Evolutionary conservation across 257 asterid species (phyloP), one percentile per base, ranked within the genome.

Genomic region (Penstemon eatonii): DNA sequence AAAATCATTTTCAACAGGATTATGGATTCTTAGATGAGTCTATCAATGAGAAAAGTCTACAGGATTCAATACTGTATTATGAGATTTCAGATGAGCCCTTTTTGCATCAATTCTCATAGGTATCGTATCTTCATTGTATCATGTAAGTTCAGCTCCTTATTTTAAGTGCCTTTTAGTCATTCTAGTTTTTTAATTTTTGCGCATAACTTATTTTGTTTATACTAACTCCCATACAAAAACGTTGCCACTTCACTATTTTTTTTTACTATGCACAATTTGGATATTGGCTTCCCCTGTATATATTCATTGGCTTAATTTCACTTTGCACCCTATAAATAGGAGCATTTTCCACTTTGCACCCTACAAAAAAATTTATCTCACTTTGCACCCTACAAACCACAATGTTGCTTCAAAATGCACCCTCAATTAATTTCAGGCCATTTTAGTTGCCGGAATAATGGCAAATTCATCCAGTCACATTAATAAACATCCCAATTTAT

Each of bases 1-100:
- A 8, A 33, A 53, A 43, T 63, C 8, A 33, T 44, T 13, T 69
- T 47, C 36, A 33, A 69, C 60, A 43, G 46, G 64, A 53, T 52
- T 13, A n/a, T 50, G 46, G 60, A 38, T 10, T 41, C 36, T 54
- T 52, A 39, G 47, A n/a, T 1, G 38, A 60, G 36, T 59, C 41
- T 59, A 38, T 39, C 1, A 59, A 6, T 40, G 64, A 59, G 63
- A 12, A 58, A 58, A 50, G 2, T 37, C 13, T 12, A 19, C 47
- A 3, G 0, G 58, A 37, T 5, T 50, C 8, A 36, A 19, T 58
- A 37, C 45, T 58, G 39, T 25, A 4, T 1, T 38, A 25, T 53
- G 40, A 15, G 33, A 25, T 25, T 1, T 43, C 43, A 33, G 38
- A 42, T 1, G 5, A 33, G 36, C 42, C 12, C 18, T 7, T 41